Conservation (phyloP, 441 rosid species). For the Lagerstroemia fauriei region DNA sequence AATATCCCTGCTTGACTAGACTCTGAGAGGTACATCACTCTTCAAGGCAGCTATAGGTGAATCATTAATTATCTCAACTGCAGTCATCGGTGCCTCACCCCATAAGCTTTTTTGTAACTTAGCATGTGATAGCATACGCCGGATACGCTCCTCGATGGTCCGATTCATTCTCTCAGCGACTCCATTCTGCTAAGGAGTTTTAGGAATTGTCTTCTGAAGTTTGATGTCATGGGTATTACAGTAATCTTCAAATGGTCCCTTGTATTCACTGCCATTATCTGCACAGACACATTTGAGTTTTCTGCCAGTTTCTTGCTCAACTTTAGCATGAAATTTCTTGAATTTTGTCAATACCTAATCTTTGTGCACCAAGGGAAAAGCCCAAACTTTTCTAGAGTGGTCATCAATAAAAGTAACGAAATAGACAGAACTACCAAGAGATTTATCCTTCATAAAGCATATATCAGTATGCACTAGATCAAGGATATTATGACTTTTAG, state of each 20-base stretch:
- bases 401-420: conserved; percentile 23
- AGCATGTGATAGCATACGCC: background rate
- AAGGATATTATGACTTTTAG: background rate
- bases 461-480: conserved; percentile 22
- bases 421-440: background rate
- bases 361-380: background rate
- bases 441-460: conserved; percentile 6
- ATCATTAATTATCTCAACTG: background rate
- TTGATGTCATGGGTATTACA: background rate
- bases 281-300: conserved; percentile 8
- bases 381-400: conserved; percentile 20
- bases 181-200: background rate
- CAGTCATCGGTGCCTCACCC: background rate
- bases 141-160: background rate
- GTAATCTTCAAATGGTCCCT: too few species aligned
- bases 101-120: background rate
- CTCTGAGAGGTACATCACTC: background rate
- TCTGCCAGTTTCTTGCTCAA: background rate
- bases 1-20: background rate
- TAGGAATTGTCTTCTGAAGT: background rate
- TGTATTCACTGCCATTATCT: conserved; percentile 10
- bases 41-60: background rate
- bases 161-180: conserved; percentile 8
- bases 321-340: conserved; percentile 9
- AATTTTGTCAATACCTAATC: conserved; percentile 18